Evolutionary conservation across 2,329 filamentous ascomycete species (phyloP), one percentile per base, ranked within the genome.

Genomic region (Pseudofabraea citricarpa): DNA sequence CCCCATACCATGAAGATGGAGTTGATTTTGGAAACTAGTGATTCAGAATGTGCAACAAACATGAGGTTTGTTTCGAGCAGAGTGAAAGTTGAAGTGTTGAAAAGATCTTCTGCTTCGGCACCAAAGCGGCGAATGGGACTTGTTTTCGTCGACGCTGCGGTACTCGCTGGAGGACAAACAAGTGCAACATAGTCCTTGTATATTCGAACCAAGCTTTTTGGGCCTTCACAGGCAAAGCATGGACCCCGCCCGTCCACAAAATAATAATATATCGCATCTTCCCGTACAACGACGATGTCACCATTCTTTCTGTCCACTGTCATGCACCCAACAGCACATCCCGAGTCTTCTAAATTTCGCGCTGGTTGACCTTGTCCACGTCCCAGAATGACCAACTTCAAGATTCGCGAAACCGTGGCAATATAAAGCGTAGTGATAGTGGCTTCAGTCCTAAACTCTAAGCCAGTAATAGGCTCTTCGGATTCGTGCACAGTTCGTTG

Each of bases 251-350:
- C 91, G 46, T 93, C 86, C 1, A 85, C 69, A 0, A 85, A 87
- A 65, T 97, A 98, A 46, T 88, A 90, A 66, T 97, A 97, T 42
- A 98, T 85, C 6, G 91, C 93, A 74, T 98, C 94, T 54, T 96
- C 89, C 48, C 93, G 75, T 1, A 85, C 93, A n/a, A 98, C 85
- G 3, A 98, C 79, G 16, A 98, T 83, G 52, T 96, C 88, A 5
- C 86, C 88, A 0, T 82, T 86, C 49, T 78, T 75, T 48, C 77
- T 80, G 62, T 96, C 89, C 10, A 91, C 74, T 0, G 89, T 87
- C 88, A 98, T 95, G 64, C 94, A 98, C 1, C 90, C 90, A n/a
- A 95, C 81, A 9, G 80, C 90, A 59, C 91, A 97, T 2, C 93
- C 93, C 15, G 79, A 75, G 59, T 97, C 90, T 61, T 97, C 93